Base-by-base conservation (phyloP, 2,329 filamentous ascomycete species). In the Chaetomium sp. region DNA sequence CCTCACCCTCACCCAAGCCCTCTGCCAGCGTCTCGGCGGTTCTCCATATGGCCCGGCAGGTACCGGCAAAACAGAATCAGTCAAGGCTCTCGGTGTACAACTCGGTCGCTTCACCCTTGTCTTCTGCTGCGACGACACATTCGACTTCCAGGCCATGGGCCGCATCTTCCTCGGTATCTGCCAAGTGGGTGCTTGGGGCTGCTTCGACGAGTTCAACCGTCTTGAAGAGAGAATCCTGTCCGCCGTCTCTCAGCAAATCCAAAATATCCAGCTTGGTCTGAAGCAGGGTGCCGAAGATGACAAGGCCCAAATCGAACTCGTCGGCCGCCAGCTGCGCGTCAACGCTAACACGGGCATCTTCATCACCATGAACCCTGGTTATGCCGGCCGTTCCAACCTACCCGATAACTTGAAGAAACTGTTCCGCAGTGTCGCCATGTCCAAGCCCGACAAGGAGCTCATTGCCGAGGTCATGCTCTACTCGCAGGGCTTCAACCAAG, bases 401-500 rank as follows among this genome's bases (percentile, higher is more conserved):
- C 95, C 95, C 2, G 95, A 99, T 80, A 99, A 99, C 77, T 79
- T 99, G 81, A 99, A 99, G 87, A 99, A 99, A 80, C 83, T 99
- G 49, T 99, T 99, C 87, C 90, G 96, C 75, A 99, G 95, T 74
- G 93, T 99, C 59, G 95, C 95, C 68, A 99, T 99, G 95, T 99
- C 95, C 12, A 99, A 98, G 79, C 95, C 95, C 0, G 96, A 99
- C 82, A 99, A 99, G 79, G 96, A 99, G 78, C 90, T 99, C 64
- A 99, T 99, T 78, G 93, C 95, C 42, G 95, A 99, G 81, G 95
- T 99, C 73, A 99, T 99, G 96, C 87, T 99, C 42, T 99, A 97
- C 83, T 99, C 96, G 0, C 95, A 99, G 78, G 95, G 95, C 74
- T 99, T 99, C 83, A 96, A 92, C 73, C 92, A 97, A 77, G 95